phyloP scores from a whole-genome alignment of 1,139 yeast species.

The Spathaspora sp. region DNA sequence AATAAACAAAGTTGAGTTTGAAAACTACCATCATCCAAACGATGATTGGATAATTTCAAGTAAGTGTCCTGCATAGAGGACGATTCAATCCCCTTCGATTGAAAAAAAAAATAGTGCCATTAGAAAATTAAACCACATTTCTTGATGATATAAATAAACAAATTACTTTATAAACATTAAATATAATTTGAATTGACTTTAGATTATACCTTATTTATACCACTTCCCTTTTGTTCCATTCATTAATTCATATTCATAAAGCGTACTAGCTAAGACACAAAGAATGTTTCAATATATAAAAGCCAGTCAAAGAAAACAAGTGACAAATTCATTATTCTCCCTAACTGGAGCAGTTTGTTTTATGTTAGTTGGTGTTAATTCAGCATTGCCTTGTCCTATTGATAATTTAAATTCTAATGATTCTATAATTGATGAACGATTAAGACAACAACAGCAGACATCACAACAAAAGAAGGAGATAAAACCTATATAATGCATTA shows the following conservation, averaged over 20 bases:
- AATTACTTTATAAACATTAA: not conserved
- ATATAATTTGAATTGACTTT: not conserved
- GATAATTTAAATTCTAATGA: slow-evolving; percentile 49
- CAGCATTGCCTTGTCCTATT: slow-evolving; percentile 75
- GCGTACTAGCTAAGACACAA: not conserved
- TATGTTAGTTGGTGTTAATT: slow-evolving; percentile 67
- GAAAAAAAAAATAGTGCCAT: not conserved
- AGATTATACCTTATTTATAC: not conserved
- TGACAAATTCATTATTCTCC: slow-evolving; percentile 68
- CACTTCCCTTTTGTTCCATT: no score
- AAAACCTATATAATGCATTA: not conserved
- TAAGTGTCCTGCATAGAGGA: slow-evolving; percentile 3
- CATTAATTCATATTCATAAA: not conserved
- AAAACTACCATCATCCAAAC: slow-evolving; percentile 13
- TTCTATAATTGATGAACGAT: slow-evolving; percentile 34
- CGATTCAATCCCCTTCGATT: no score
- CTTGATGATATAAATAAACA: not conserved
- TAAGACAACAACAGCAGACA: slow-evolving; percentile 12
- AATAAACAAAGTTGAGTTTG: no score
- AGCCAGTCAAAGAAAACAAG: slow-evolving; percentile 54
- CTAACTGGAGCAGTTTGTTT: slow-evolving; percentile 76
- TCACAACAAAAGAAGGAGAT: slow-evolving; percentile 3
- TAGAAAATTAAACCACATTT: not conserved
- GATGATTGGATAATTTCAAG: slow-evolving; percentile 11
- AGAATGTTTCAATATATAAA: slow-evolving; percentile 30